phyloP scores from a whole-genome alignment of 192 early-diverging fungal species.

The Geranomyces variabilis region DNA sequence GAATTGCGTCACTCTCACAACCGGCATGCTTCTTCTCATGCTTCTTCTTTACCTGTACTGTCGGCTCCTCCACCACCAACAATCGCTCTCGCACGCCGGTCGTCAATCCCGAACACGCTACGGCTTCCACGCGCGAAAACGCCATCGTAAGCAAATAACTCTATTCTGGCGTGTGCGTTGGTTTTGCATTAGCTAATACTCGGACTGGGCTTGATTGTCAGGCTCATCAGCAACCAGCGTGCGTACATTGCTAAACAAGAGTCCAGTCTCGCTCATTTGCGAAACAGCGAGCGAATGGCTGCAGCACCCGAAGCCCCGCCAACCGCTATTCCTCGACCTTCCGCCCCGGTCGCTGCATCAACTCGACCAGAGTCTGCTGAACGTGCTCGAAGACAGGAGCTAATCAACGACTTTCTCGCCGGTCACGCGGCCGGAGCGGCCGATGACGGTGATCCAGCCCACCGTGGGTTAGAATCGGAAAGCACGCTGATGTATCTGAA shows the following conservation, averaged over 20 bases:
- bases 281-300: not conserved
- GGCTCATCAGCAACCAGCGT: not conserved
- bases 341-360: not conserved
- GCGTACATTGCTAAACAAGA: constrained; percentile 9
- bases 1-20: not conserved
- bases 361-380: not conserved
- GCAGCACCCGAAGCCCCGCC: too few species aligned
- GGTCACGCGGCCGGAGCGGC: not conserved
- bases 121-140: not conserved
- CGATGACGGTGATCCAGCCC: not conserved
- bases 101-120: not conserved
- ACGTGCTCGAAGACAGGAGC: constrained; percentile 4
- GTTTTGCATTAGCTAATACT: not conserved
- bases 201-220: not conserved
- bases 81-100: not conserved
- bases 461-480: not conserved
- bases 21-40: not conserved
- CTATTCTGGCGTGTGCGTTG: not conserved
- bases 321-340: too few species aligned
- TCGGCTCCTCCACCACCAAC: not conserved
- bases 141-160: not conserved
- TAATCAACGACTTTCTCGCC: constrained; percentile 1
- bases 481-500: constrained; percentile 3
- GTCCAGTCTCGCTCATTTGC: not conserved
- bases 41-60: not conserved